Conservation (phyloP, 106 monocot genomes). For the Dactylorhiza incarnata region DNA sequence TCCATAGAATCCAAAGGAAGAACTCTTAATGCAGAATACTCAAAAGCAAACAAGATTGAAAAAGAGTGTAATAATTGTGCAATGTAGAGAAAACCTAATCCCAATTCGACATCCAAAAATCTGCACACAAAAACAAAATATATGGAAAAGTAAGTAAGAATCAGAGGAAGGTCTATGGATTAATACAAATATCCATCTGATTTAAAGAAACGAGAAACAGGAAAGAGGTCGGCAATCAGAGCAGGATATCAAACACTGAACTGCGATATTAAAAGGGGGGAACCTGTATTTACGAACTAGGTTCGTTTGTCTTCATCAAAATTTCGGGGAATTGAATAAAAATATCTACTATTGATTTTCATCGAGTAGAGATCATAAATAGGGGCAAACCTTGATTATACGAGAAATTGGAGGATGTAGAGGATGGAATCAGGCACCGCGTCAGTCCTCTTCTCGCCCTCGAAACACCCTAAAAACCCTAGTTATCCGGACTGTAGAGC, state of each 20-base stretch:
- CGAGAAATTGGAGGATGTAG: background rate
- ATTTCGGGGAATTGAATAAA: background rate
- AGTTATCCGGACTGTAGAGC: too few species aligned
- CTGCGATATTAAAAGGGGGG: too few species aligned
- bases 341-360: background rate
- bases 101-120: background rate
- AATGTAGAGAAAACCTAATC: background rate
- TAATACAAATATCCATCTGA: background rate
- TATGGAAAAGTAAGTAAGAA: background rate
- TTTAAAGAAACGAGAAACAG: background rate
- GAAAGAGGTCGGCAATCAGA: background rate
- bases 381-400: background rate
- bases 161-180: background rate
- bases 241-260: background rate
- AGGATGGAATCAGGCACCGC: too few species aligned
- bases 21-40: background rate
- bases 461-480: too few species aligned
- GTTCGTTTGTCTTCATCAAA: background rate
- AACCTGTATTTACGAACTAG: too few species aligned
- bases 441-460: too few species aligned
- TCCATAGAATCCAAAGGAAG: constrained; percentile 2
- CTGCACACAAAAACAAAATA: background rate
- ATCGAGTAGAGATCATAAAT: background rate
- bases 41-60: background rate
- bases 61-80: background rate